Conservation (phyloP, 192 early-diverging fungal genomes). For the Gryganskiella cystojenkinii region DNA sequence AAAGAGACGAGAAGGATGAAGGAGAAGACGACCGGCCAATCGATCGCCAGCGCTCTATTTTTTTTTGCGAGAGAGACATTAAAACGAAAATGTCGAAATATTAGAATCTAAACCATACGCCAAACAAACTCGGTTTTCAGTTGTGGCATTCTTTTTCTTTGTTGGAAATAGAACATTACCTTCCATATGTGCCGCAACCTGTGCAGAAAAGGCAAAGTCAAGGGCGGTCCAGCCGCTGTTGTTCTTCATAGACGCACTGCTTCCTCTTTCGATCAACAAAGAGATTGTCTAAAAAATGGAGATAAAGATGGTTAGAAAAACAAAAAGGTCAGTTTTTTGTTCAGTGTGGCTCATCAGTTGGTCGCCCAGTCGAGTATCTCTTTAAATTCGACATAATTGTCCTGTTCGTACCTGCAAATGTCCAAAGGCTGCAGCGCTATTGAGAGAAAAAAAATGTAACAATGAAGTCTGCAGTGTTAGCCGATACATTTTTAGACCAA, state of each 20-base stretch:
- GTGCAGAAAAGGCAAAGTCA: constrained; percentile 48
- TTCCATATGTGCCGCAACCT: constrained; percentile 50
- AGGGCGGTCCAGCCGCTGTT: constrained; percentile 51
- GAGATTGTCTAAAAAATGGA: constrained; percentile 36
- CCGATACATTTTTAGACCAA: no score
- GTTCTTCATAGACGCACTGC: constrained; percentile 44
- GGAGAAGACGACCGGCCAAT: constrained; percentile 23
- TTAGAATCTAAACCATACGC: no score
- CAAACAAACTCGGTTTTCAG: no score
- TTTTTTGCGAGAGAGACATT: background rate
- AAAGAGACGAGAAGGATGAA: constrained; percentile 38
- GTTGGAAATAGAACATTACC: constrained; percentile 16
- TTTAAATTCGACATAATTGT: no score
- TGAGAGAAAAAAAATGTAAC: constrained; percentile 1
- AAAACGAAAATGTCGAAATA: no score
- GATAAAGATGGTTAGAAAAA: background rate
- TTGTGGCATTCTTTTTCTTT: background rate
- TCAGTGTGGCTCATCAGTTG: no score
- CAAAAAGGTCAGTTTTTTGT: background rate
- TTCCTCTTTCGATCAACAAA: constrained; percentile 39
- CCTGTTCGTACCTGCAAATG: constrained; percentile 35
- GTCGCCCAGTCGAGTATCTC: no score
- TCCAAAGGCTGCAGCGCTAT: constrained; percentile 46
- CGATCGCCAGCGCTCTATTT: constrained; percentile 49
- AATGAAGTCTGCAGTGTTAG: no score